Evolutionary conservation across 495 filamentous ascomycete genomes (phyloP).

Genomic region (Aspergillus bridgeri): DNA sequence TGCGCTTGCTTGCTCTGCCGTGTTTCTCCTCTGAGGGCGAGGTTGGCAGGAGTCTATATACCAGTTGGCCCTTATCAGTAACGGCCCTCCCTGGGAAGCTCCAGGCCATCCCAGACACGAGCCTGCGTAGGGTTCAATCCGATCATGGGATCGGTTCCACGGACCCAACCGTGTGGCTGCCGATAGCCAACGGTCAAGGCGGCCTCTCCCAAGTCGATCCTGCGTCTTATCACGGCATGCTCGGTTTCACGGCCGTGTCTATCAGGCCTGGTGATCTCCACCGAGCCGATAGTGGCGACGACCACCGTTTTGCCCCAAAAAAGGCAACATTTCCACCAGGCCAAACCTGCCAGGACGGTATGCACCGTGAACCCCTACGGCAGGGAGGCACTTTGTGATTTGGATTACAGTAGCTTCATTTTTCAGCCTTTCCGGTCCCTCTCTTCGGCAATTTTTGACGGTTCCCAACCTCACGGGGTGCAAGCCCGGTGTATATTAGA

Average conservation of each 20-base stretch:
- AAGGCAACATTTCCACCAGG: background rate
- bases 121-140: background rate
- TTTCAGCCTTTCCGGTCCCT: background rate
- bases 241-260: background rate
- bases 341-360: background rate
- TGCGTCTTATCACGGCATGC: background rate
- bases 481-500: background rate
- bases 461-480: background rate
- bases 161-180: background rate
- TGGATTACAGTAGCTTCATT: background rate
- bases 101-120: background rate
- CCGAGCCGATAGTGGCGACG: background rate
- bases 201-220: background rate
- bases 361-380: background rate
- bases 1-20: background rate
- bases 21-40: too few relatives aligned
- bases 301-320: background rate
- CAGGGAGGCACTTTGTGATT: background rate
- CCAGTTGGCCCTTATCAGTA: background rate
- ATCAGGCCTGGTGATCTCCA: background rate
- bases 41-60: background rate
- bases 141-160: constrained; percentile 2
- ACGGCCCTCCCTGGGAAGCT: background rate
- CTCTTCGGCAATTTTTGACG: background rate
- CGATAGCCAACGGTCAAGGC: background rate